Base-by-base conservation (phyloP, 202 grass and related monocot species). In the Alloteropsis angusta region DNA sequence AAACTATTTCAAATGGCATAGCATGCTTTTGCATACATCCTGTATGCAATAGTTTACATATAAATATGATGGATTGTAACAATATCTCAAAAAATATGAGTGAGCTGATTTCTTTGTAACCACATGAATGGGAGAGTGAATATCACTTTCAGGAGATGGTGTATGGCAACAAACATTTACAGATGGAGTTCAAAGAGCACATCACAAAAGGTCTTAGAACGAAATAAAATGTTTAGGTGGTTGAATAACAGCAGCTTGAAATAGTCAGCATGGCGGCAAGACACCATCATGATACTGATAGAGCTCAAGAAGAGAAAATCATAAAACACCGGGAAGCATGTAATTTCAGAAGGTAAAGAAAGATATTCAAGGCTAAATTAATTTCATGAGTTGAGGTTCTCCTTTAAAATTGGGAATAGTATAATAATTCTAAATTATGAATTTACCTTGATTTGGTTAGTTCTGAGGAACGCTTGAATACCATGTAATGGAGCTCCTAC, bases 401-500 rank as follows among this genome's bases (percentile, higher is more conserved):
- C 58, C 1, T 46, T 58, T 11, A 59, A 21, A n/a, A 48, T 38
- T 30, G 28, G 28, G 28, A 30, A 3, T 30, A 30, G 2, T 73
- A n/a, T 70, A 46, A 2, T 66, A 74, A 4, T 74, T 9, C 8
- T 32, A 47, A 71, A 78, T 68, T 22, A 55, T 73, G 68, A 65
- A 19, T 44, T 71, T 78, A 94, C 95, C 95, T 97, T 87, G 50
- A 97, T 81, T 87, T 97, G 95, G 64, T 92, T 94, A 30, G 95
- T 97, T 68, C 85, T 55, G 73, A 97, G 77, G 79, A 97, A 97
- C 85, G 95, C 95, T 52, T 89, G 91, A 72, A 97, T 94, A 22
- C 95, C 95, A 88, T 97, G 95, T 77, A 97, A 90, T 28, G 95
- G 95, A 78, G 95, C 95, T 23, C 95, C 95, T 9, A 94, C 73